Conservation (phyloP, 2,329 filamentous ascomycete species). For the Fusarium albosuccineum region DNA sequence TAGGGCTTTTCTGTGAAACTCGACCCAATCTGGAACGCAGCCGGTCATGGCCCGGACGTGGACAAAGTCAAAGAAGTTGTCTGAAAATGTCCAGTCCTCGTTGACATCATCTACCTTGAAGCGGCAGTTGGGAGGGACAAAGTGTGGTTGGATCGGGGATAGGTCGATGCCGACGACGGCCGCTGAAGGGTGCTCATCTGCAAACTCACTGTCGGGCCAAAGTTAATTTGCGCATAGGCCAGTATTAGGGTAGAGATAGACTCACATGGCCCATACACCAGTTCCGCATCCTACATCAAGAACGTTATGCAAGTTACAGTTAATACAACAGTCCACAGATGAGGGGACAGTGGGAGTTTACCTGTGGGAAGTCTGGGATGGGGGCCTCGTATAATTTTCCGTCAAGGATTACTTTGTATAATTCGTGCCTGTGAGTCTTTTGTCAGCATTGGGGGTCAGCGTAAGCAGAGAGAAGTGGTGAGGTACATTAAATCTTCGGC, state of each 20-base stretch:
- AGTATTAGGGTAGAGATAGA: not conserved
- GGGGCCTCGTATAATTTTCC: conserved; percentile 3
- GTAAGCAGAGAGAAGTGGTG: not conserved
- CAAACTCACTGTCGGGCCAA: not conserved
- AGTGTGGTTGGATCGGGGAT: not conserved
- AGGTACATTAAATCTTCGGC: conserved; percentile 2
- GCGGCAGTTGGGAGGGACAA: conserved; percentile 5
- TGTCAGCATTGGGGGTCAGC: not conserved
- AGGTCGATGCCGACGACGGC: conserved; percentile 1
- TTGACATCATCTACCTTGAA: conserved; percentile 6
- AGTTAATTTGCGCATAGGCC: not conserved
- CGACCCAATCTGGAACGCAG: conserved; percentile 2
- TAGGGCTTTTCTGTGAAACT: conserved; percentile 2
- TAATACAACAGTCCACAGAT: not conserved
- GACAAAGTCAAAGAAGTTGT: not conserved
- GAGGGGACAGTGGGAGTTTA: not conserved
- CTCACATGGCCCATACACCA: conserved; percentile 9
- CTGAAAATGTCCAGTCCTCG: conserved; percentile 1
- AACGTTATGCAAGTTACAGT: not conserved
- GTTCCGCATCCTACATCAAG: conserved; percentile 10
- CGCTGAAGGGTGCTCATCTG: conserved; percentile 3
- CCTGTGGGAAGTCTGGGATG: not conserved
- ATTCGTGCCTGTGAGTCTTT: not conserved
- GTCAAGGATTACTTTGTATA: not conserved
- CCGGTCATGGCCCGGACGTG: conserved; percentile 1